Percentiles rank a stretch among this genome's conserved stretches.
These are phyloP conservation scores for Blastobotrys capitulatus DNA, from an alignment of 1,139 yeast species.

Conservation along the genomic window DNA sequence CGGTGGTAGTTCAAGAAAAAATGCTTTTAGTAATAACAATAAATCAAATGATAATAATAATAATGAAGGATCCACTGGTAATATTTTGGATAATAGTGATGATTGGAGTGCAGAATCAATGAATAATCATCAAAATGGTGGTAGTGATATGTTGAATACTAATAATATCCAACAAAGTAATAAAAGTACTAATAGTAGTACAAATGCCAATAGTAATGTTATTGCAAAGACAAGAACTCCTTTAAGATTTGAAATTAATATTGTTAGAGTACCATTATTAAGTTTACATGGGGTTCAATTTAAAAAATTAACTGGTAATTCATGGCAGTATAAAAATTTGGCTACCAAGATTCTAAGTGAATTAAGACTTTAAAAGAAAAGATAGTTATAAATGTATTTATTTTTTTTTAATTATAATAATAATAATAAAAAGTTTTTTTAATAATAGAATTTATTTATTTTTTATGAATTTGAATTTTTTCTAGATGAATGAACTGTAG, in stretches of 20 bases:
- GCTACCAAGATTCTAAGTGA: conserved; percentile 83
- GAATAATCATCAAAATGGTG: not conserved
- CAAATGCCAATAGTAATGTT: not conserved
- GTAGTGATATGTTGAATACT: conserved; percentile 48
- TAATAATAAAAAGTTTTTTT: too few relatives aligned
- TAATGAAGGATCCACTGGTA: conserved; percentile 24
- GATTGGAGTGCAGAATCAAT: conserved; percentile 32
- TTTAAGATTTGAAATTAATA: conserved; percentile 82
- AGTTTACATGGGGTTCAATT: conserved; percentile 93
- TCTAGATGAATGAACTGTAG: conserved; percentile 1
- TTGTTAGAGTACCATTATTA: conserved; percentile 87
- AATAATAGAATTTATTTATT: too few relatives aligned
- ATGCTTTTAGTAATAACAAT: not conserved
- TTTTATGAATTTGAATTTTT: too few relatives aligned
- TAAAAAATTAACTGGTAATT: conserved; percentile 87
- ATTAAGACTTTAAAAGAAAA: conserved; percentile 45
- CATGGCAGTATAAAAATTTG: conserved; percentile 93
- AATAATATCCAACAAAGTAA: conserved; percentile 1
- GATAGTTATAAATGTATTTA: not conserved
- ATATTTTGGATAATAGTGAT: conserved; percentile 26
- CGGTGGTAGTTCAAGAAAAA: conserved; percentile 2
- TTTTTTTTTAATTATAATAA: not conserved
- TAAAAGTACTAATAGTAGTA: not conserved
- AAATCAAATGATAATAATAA: too few relatives aligned
- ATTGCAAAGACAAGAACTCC: conserved; percentile 39